Evolutionary conservation across 2,329 filamentous ascomycete genomes (phyloP), one percentile per base, ranked within the genome.

Genomic region (Talaromyces amestolkiae): DNA sequence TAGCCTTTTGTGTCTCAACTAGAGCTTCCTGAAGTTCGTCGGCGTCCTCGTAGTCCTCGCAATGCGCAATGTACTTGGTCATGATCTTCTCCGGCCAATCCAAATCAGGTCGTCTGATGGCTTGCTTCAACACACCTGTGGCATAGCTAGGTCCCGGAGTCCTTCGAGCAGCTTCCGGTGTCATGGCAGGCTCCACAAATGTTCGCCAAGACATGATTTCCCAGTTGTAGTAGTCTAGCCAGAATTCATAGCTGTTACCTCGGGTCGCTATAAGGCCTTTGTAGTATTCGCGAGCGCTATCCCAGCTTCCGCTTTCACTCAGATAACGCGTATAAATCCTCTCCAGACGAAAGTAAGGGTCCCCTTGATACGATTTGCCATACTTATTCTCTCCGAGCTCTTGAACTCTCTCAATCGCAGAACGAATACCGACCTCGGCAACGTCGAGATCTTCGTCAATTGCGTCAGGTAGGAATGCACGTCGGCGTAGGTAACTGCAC

Each of bases 251-350:
- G 70, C 88, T 93, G 70, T 92, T 87, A 35, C 88, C 88, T 64
- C 92, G 87, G 19, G 85, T 82, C n/a, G 86, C 81, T 24, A 86
- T 85, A 35, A 98, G 83, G 19, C 86, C 86, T 69, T 90, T 87
- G 88, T 92, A 98, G 58, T 91, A 86, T 17, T 85, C 84, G 45
- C 95, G 87, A 2, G 94, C 95, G 65, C 89, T 89, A 22, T 92
- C 87, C 61, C 91, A 82, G 47, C 91, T 89, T 31, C 88, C 88
- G 69, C 92, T 92, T 75, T 97, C 91, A 3, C 91, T 93, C 58
- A 96, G 84, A 74, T 94, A 97, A 74, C 96, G 93, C 71, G 97
- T 94, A 69, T 95, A 90, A 64, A 97, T 96, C 63, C 92, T 89
- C 77, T 98, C 93, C 5, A 98, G 85, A 11, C 93, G 89, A 76